phyloP scores from a whole-genome alignment of 2,329 filamentous ascomycete genomes.

The Xylaria sp. region DNA sequence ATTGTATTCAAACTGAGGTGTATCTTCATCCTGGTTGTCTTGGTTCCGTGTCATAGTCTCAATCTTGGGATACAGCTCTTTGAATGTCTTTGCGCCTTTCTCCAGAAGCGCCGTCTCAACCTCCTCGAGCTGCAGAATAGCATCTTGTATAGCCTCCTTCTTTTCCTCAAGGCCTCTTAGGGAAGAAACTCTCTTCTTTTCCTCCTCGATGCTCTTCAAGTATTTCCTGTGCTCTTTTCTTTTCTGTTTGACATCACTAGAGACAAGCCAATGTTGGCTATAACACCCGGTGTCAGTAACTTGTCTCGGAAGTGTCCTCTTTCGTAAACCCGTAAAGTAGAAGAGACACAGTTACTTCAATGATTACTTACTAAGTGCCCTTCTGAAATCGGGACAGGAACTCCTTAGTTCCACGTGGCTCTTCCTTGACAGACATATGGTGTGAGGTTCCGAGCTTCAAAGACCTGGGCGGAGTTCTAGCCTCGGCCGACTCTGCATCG shows the following conservation, averaged over 20 bases:
- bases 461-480: slow-evolving; percentile 44
- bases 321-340: not conserved
- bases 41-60: slow-evolving; percentile 40
- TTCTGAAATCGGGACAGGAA: slow-evolving; percentile 63
- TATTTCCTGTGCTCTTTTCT: slow-evolving; percentile 51
- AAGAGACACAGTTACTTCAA: not conserved
- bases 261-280: slow-evolving; percentile 62
- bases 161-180: slow-evolving; percentile 61
- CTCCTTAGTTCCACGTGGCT: slow-evolving; percentile 56
- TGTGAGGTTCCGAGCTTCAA: not conserved
- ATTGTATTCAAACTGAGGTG: slow-evolving; percentile 56
- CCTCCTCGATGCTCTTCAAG: slow-evolving; percentile 51
- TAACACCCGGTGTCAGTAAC: slow-evolving; percentile 9
- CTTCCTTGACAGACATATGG: slow-evolving; percentile 40
- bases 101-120: slow-evolving; percentile 66
- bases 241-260: slow-evolving; percentile 51
- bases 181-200: slow-evolving; percentile 49
- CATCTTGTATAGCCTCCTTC: slow-evolving; percentile 61
- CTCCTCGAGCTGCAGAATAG: slow-evolving; percentile 63
- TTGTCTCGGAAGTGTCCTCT: not conserved
- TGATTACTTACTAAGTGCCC: slow-evolving; percentile 62
- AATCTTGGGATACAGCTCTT: slow-evolving; percentile 69
- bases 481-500: slow-evolving; percentile 48
- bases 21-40: slow-evolving; percentile 26
- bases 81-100: slow-evolving; percentile 74